Percentiles rank a stretch among this genome's conserved stretches.
Conservation (phyloP, 2,329 filamentous ascomycete genomes). For the Aulographum hederae region DNA sequence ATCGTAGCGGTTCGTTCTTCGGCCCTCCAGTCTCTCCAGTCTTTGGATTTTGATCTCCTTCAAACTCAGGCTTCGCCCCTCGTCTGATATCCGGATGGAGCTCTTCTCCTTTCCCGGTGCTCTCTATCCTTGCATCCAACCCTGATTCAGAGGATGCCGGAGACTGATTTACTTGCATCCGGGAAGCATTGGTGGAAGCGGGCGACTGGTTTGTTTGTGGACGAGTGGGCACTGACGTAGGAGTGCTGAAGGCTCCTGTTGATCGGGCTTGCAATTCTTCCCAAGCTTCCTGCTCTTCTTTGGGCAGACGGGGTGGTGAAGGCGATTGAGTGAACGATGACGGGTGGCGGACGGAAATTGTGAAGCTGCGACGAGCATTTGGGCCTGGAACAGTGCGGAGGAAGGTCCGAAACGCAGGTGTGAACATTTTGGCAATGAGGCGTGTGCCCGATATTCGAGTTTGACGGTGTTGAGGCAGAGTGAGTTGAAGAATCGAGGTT, state of each 20-base stretch:
- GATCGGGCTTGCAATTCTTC: constrained; percentile 44
- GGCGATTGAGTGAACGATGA: not conserved
- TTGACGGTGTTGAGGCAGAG: too few relatives aligned
- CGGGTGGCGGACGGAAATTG: not conserved
- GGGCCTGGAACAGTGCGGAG: too few relatives aligned
- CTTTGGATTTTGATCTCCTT: constrained; percentile 78
- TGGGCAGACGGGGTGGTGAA: constrained; percentile 70
- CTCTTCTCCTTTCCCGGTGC: constrained; percentile 42
- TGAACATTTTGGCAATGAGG: too few relatives aligned
- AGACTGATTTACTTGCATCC: constrained; percentile 9
- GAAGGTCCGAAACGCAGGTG: too few relatives aligned
- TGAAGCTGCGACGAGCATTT: too few relatives aligned
- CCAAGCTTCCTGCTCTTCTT: constrained; percentile 78
- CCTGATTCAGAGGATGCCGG: constrained; percentile 11
- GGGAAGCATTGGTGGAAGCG: constrained; percentile 7
- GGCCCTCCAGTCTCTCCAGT: constrained; percentile 93
- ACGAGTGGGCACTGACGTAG: constrained; percentile 19
- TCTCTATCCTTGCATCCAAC: constrained; percentile 26
- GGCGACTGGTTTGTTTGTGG: constrained; percentile 10
- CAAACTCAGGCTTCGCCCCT: constrained; percentile 78
- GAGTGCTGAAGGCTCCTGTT: constrained; percentile 61
- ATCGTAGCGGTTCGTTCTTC: constrained; percentile 88
- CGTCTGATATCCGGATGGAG: constrained; percentile 53
- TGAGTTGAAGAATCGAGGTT: too few relatives aligned
- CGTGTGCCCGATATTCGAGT: too few relatives aligned